Percentiles rank a stretch among this genome's conserved stretches.
These are phyloP conservation scores for Aphanomyces stellatus DNA, from an alignment of 352 stramenopile species.

Conservation along the genomic window DNA sequence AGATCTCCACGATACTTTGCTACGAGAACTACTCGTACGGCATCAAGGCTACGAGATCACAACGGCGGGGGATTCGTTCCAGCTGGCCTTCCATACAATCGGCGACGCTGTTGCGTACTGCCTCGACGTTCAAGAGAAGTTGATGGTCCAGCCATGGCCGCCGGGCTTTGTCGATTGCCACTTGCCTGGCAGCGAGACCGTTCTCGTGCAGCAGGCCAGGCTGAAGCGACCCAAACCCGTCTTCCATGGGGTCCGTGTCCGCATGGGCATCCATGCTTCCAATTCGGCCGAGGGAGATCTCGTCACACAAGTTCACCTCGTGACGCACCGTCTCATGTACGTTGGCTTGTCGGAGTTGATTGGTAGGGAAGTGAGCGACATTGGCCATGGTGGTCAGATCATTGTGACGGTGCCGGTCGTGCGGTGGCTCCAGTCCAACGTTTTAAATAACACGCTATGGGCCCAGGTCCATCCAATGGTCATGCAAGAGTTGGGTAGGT, in stretches of 20 bases:
- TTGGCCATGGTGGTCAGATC: slow-evolving; percentile 41
- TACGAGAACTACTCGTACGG: too few relatives aligned
- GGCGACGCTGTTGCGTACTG: too few relatives aligned
- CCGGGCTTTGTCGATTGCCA: too few relatives aligned
- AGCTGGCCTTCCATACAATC: too few relatives aligned
- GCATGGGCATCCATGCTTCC: slow-evolving; percentile 49
- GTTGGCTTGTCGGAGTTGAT: slow-evolving; percentile 44
- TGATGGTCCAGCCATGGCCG: too few relatives aligned
- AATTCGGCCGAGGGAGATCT: slow-evolving; percentile 32
- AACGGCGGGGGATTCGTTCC: too few relatives aligned
- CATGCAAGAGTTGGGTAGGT: too few relatives aligned
- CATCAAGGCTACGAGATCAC: too few relatives aligned
- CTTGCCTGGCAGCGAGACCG: too few relatives aligned
- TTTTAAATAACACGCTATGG: slow-evolving; percentile 22
- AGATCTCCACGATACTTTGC: too few relatives aligned
- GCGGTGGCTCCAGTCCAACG: slow-evolving; percentile 26
- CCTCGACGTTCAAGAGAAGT: too few relatives aligned
- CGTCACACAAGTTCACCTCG: slow-evolving; percentile 32
- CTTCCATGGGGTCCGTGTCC: slow-evolving; percentile 37
- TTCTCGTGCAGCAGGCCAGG: too few relatives aligned
- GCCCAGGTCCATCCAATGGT: slow-evolving; percentile 12
- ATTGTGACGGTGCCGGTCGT: slow-evolving; percentile 33
- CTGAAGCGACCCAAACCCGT: slow-evolving; percentile 15
- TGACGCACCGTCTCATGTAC: slow-evolving; percentile 46
- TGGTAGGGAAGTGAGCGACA: slow-evolving; percentile 37